Conservation (phyloP, 169 alveolate genomes). For the Plasmodium blacklocki region DNA sequence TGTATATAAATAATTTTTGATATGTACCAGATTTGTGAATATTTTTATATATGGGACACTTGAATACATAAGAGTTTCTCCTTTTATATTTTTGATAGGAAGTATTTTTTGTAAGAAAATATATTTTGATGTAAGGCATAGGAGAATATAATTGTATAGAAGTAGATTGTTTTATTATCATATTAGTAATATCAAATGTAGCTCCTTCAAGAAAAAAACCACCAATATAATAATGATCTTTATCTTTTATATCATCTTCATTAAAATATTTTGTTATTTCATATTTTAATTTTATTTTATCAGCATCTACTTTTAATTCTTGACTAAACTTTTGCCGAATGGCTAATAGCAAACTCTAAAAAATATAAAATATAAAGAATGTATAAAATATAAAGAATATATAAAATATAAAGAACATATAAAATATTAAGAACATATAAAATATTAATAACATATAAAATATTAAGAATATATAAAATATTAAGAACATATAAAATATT, state of each 20-base stretch:
- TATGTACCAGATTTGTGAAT: constrained; percentile 56
- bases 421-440: neutral
- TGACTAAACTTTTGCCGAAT: constrained; percentile 42
- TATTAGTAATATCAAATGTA: constrained; percentile 40
- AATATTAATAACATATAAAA: neutral
- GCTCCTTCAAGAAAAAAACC: constrained; percentile 70
- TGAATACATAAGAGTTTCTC: constrained; percentile 22
- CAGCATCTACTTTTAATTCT: constrained; percentile 45
- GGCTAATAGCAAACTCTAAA: constrained; percentile 58
- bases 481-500: neutral
- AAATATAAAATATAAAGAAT: neutral
- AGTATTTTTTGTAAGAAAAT: constrained; percentile 24
- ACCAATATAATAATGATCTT: constrained; percentile 52
- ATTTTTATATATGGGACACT: constrained; percentile 67
- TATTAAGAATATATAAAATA: no score
- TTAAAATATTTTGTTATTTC: constrained; percentile 34
- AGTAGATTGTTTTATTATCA: constrained; percentile 53
- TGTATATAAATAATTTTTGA: neutral
- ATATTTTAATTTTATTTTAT: constrained; percentile 52
- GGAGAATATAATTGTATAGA: constrained; percentile 46
- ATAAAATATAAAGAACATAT: neutral
- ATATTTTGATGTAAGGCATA: constrained; percentile 59
- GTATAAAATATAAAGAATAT: neutral
- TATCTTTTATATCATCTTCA: constrained; percentile 57
- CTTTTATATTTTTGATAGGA: constrained; percentile 10